phyloP scores from a whole-genome alignment of 2,329 filamentous ascomycete genomes.

The Fusarium clavum region DNA sequence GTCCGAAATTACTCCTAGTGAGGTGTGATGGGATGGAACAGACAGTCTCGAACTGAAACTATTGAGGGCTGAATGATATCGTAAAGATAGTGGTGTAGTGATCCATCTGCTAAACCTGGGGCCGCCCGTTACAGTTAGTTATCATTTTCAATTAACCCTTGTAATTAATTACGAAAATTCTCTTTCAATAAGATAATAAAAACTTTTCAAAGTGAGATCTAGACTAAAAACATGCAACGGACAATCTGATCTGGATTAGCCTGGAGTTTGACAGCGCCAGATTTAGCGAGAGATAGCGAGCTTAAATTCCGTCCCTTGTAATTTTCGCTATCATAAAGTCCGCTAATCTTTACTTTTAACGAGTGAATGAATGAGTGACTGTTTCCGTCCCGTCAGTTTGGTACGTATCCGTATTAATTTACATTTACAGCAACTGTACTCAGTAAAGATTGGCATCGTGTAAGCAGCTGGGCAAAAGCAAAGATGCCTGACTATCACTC shows the following conservation, averaged over 20 bases:
- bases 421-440: not conserved
- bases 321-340: not conserved
- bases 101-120: not conserved
- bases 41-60: slow-evolving; percentile 13
- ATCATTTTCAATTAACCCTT: slow-evolving; percentile 12
- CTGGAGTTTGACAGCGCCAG: not conserved
- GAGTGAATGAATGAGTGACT: not conserved
- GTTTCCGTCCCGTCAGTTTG: slow-evolving; percentile 4
- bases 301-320: not conserved
- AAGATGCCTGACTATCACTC: slow-evolving; percentile 2
- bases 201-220: not conserved
- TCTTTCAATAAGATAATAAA: slow-evolving; percentile 1
- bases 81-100: slow-evolving; percentile 3
- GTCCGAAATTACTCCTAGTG: slow-evolving; percentile 23
- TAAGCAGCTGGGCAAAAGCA: slow-evolving; percentile 2
- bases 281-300: slow-evolving; percentile 17
- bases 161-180: slow-evolving; percentile 20
- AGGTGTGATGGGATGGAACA: not conserved
- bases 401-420: slow-evolving; percentile 1
- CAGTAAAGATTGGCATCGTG: not conserved
- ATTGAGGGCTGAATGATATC: not conserved
- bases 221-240: slow-evolving; percentile 2
- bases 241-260: slow-evolving; percentile 10
- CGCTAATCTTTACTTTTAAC: slow-evolving; percentile 2
- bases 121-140: not conserved